phyloP scores from a whole-genome alignment of 73 alveolate genomes.

The Tetrahymena elliotti region DNA sequence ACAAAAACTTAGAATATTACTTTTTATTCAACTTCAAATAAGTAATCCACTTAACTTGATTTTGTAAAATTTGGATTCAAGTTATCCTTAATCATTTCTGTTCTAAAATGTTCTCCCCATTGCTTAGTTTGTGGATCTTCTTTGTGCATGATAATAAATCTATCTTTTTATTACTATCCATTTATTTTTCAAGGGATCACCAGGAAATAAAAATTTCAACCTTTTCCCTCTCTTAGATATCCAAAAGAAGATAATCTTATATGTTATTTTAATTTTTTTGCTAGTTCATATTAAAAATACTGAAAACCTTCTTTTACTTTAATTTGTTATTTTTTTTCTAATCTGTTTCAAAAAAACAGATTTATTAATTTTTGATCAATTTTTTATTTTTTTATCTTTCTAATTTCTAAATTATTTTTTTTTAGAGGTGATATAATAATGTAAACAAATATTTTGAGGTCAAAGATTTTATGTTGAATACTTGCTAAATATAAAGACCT shows the following conservation, averaged over 20 bases:
- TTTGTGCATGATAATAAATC: conserved; percentile 13
- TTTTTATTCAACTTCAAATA: conserved; percentile 65
- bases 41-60: conserved; percentile 53
- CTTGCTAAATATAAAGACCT: too few species aligned
- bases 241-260: not conserved
- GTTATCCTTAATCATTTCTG: conserved; percentile 50
- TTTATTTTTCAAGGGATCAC: conserved; percentile 52
- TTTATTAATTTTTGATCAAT: too few species aligned
- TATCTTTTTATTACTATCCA: conserved; percentile 49
- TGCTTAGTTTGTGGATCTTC: not conserved
- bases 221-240: not conserved
- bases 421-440: too few species aligned
- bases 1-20: conserved; percentile 56
- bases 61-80: conserved; percentile 70
- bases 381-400: too few species aligned
- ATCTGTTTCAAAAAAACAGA: too few species aligned
- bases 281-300: too few species aligned
- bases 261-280: too few species aligned
- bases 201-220: conserved; percentile 45
- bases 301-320: too few species aligned
- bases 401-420: too few species aligned
- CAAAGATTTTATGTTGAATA: too few species aligned
- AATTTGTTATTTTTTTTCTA: too few species aligned
- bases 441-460: too few species aligned
- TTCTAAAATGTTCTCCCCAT: conserved; percentile 43